These are phyloP conservation scores for Zygnema circumcarinatum DNA, from an alignment of 139 green algal species.

Conservation along the genomic window DNA sequence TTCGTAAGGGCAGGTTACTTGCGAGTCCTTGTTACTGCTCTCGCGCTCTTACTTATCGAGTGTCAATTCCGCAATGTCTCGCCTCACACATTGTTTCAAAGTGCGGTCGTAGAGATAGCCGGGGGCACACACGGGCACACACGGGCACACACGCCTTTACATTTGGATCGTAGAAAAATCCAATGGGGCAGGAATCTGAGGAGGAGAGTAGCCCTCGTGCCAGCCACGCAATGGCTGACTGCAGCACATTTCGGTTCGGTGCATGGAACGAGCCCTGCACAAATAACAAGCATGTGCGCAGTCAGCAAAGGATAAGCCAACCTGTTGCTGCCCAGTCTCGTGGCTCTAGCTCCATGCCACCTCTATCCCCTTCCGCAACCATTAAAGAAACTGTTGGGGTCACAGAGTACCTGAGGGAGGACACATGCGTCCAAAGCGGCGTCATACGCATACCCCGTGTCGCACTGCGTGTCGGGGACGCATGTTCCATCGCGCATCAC, in stretches of 20 bases:
- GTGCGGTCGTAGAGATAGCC: constrained; percentile 54
- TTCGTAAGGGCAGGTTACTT: too few species aligned
- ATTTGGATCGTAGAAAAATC: constrained; percentile 57
- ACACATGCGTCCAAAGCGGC: constrained; percentile 26
- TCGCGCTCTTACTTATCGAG: too few species aligned
- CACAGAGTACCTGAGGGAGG: constrained; percentile 8
- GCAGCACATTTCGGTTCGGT: constrained; percentile 14
- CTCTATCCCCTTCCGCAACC: too few species aligned
- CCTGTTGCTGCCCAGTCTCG: too few species aligned
- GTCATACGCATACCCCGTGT: constrained; percentile 25
- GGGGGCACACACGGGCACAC: constrained; percentile 53
- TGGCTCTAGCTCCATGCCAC: too few species aligned
- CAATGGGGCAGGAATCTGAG: constrained; percentile 40
- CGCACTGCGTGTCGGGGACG: neutral
- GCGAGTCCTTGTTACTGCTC: too few species aligned
- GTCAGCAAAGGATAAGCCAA: neutral
- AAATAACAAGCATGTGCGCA: neutral
- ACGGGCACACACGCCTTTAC: constrained; percentile 49
- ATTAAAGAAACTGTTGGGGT: too few species aligned
- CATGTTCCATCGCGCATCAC: constrained; percentile 31
- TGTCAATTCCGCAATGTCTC: too few species aligned
- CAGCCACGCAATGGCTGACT: constrained; percentile 11
- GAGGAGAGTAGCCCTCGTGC: constrained; percentile 7
- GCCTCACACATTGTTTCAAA: constrained; percentile 40
- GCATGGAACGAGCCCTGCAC: constrained; percentile 14